These are phyloP conservation scores for Ophiosphaerella herpotricha DNA, from an alignment of 2,329 filamentous ascomycete species.

Conservation along the genomic window DNA sequence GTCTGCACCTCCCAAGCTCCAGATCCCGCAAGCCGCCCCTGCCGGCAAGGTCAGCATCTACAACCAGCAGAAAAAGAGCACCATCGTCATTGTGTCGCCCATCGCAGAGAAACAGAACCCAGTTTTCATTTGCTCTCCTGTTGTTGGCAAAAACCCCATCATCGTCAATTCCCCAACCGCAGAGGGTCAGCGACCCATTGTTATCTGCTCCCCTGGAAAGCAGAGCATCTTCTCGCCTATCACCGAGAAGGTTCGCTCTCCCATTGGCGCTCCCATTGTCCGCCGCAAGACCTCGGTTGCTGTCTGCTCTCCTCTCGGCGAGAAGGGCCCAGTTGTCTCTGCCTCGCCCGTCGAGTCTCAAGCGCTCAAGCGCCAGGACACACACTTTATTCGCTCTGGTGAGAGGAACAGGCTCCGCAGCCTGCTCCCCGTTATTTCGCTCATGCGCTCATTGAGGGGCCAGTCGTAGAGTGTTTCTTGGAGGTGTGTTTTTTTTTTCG, in stretches of 20 bases:
- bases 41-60: conserved; percentile 22
- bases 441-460: conserved; percentile 13
- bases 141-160: conserved; percentile 27
- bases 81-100: conserved; percentile 25
- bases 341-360: conserved; percentile 11
- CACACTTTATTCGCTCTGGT: conserved; percentile 19
- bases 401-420: conserved; percentile 24
- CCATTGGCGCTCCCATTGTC: conserved; percentile 25
- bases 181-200: conserved; percentile 23
- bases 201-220: conserved; percentile 26
- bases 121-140: conserved; percentile 29
- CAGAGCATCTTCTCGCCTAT: conserved; percentile 24
- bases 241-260: conserved; percentile 25
- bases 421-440: conserved; percentile 16
- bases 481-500: neutral
- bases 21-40: conserved; percentile 13
- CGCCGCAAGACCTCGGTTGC: conserved; percentile 26
- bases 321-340: conserved; percentile 14
- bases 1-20: conserved; percentile 12
- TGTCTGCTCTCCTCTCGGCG: conserved; percentile 16
- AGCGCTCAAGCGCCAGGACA: conserved; percentile 22
- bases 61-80: conserved; percentile 26
- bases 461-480: neutral
- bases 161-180: conserved; percentile 23
- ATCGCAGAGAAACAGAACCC: conserved; percentile 27